These are phyloP conservation scores for Euptelea pleiosperma DNA, from an alignment of 164 flowering plant species.

Conservation along the genomic window DNA sequence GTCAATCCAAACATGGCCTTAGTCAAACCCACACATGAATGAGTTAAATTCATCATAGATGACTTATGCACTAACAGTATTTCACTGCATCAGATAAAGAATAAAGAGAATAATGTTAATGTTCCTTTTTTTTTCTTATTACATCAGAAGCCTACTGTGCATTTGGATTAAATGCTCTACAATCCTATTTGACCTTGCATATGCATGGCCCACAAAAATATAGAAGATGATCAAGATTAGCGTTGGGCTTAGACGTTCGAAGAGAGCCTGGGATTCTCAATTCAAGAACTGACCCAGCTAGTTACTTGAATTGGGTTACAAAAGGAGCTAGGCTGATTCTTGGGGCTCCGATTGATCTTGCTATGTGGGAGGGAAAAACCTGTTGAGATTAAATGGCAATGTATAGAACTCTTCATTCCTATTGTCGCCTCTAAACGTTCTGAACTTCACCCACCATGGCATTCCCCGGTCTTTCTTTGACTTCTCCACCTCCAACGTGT, in stretches of 20 bases:
- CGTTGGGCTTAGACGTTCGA: neutral
- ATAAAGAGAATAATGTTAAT: neutral
- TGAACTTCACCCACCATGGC: constrained; percentile 99
- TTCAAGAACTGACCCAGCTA: constrained; percentile 5
- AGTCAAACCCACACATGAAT: too few relatives aligned
- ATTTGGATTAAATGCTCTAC: constrained; percentile 9
- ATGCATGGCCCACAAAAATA: neutral
- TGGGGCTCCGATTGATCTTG: neutral
- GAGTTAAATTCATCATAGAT: too few relatives aligned
- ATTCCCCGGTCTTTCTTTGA: constrained; percentile 90
- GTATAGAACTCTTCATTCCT: constrained; percentile 97
- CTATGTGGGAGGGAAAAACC: constrained; percentile 88
- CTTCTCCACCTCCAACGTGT: constrained; percentile 83
- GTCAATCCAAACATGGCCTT: too few relatives aligned
- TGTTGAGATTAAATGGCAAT: constrained; percentile 92
- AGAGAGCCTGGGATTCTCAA: constrained; percentile 5
- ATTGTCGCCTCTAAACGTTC: constrained; percentile 91
- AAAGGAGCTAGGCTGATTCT: neutral
- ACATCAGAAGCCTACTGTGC: constrained; percentile 8
- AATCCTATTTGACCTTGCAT: too few relatives aligned
- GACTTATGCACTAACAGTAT: too few relatives aligned
- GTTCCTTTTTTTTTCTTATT: neutral
- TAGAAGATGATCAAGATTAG: neutral
- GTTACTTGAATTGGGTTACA: neutral
- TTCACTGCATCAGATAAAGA: too few relatives aligned